Percentiles rank a stretch among this genome's conserved stretches.
Evolutionary conservation across 495 filamentous ascomycete species (phyloP).

Genomic region (Staphylotrichum tortipilum): DNA sequence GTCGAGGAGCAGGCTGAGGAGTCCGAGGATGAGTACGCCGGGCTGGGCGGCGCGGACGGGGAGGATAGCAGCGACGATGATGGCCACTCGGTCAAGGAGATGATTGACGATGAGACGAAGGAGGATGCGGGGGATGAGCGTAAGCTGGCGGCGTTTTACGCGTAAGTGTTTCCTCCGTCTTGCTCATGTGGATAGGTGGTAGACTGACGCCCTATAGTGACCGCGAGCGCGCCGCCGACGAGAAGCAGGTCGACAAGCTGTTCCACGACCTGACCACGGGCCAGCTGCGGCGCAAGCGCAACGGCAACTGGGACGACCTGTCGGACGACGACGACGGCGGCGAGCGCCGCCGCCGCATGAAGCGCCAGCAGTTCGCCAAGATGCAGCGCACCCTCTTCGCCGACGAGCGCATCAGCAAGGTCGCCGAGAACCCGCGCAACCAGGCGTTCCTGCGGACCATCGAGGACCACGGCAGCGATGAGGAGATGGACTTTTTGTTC

Average conservation of each 20-base stretch:
- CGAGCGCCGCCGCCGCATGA: slow-evolving; percentile 65
- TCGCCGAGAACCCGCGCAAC: slow-evolving; percentile 85
- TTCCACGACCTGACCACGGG: slow-evolving; percentile 89
- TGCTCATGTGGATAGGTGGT: no score
- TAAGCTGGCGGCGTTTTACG: slow-evolving; percentile 75
- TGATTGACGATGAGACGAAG: slow-evolving; percentile 73
- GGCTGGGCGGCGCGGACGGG: slow-evolving; percentile 80
- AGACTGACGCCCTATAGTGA: slow-evolving; percentile 37
- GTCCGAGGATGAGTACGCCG: slow-evolving; percentile 97
- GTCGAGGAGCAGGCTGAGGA: slow-evolving; percentile 92
- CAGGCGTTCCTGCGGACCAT: slow-evolving; percentile 82
- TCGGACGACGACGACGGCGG: slow-evolving; percentile 82
- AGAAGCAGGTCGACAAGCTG: slow-evolving; percentile 80
- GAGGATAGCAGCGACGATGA: slow-evolving; percentile 73
- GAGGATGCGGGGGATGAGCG: slow-evolving; percentile 67
- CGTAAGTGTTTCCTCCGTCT: slow-evolving; percentile 49
- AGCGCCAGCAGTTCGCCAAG: slow-evolving; percentile 79
- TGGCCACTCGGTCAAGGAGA: slow-evolving; percentile 55
- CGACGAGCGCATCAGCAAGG: slow-evolving; percentile 84
- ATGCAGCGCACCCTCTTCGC: slow-evolving; percentile 83
- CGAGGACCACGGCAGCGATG: slow-evolving; percentile 72
- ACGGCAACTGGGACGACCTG: slow-evolving; percentile 66
- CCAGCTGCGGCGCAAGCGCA: slow-evolving; percentile 67
- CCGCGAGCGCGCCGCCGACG: slow-evolving; percentile 59
- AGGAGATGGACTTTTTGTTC: slow-evolving; percentile 68